Evolutionary conservation across 345 rosid species (phyloP), one percentile per base, ranked within the genome.

Genomic region (Luvunga scandens): DNA sequence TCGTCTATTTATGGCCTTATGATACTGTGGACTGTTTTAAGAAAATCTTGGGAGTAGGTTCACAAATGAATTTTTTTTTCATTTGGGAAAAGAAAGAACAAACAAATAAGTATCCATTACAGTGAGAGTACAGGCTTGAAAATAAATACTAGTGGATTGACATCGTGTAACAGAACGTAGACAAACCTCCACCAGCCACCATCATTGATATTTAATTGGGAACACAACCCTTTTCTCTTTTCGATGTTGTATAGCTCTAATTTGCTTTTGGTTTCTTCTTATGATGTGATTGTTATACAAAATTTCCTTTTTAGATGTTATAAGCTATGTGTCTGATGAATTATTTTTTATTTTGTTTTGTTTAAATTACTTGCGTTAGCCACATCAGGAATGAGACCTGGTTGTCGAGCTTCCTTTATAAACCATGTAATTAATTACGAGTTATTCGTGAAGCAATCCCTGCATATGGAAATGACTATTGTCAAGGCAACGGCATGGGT

Each of bases 381-480:
- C 96, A 94, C 77, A 88, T 95, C 25, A 93, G 99, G 98, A 92
- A 93, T 21, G 98, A 95, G 91, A 89, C 94, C 67, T 92, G 98
- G 98, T 77, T 93, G 85, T 66, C 94, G 57, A 88, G 84, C n/a
- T n/a, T n/a, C n/a, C n/a, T n/a, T n/a, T n/a, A n/a, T n/a, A n/a
- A n/a, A n/a, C n/a, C n/a, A n/a, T 89, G 93, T 95, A 89, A 92
- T 95, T 83, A 95, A 93, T 81, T 88, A 93, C 64, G 98, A 95
- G 76, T 81, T 95, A 82, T 93, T 95, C 76, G 99, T 95, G 86
- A 93, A 95, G 86, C 99, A 95, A 83, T 90, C 98, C 33, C 90
- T 95, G 81, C 89, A 95, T 82, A 95, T 95, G 98, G 99, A 95
- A 88, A 95, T 95, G 96, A 95, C 94, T 53, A 90, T 95, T 71